Evolutionary conservation across 1,284 basidiomycete genomes (phyloP), one percentile per base, ranked within the genome.

Genomic region (Ceratobasidium sp.): DNA sequence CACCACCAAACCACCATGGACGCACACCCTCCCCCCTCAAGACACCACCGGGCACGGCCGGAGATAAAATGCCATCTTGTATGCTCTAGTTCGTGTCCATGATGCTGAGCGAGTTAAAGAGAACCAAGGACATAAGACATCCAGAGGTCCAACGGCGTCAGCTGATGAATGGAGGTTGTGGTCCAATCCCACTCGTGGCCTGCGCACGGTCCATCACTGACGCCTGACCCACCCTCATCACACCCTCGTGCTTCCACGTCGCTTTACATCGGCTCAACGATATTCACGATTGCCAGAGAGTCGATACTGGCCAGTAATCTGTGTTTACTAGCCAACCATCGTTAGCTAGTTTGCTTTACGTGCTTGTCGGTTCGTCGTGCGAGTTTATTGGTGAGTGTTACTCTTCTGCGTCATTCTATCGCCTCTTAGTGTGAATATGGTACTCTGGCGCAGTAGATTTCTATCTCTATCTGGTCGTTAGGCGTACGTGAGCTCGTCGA

Each of bases 181-280:
- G 59, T 73, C 69, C 68, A 71, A 71, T 59, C 56, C 56, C 69
- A 61, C 69, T 59, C 69, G 56, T 61, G 58, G 69, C 39, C 48
- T 73, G 69, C 69, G 69, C 69, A 73, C 69, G 69, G 69, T 73
- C 69, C 69, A 64, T 62, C 69, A 59, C 58, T 62, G 58, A 43
- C 69, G 59, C 48, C 69, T 48, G 61, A 29, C 29, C 65, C 31
- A 19, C 29, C 46, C 62, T 27, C 65, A 41, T n/a, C 65, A 41
- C 49, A n/a, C 34, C 56, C 34, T 16, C 16, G 29, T 34, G 1
- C 27, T 13, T 49, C 62, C 22, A 7, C 43, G 2, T 27, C 24
- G 43, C 46, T 27, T 11, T 64, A 7, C 46, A 13, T 19, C 34
- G 31, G 14, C 11, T 29, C 56, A 5, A 59, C 56, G 34, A 59